Conservation (phyloP, 2,329 filamentous ascomycete genomes). For the Gaeumannomyces sp. region DNA sequence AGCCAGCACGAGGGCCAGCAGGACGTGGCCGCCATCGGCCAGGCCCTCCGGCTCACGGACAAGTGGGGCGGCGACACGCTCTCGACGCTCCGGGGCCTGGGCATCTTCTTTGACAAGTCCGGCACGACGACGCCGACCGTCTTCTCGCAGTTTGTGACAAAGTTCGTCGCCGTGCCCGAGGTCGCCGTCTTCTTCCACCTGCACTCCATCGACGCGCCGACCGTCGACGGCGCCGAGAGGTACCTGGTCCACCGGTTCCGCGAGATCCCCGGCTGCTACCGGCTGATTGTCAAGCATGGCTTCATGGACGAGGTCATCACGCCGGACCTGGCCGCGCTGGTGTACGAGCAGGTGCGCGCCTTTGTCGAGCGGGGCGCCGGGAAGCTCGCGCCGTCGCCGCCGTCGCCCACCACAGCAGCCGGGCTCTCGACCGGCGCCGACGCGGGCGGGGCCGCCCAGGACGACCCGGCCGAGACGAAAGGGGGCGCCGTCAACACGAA, state of each 20-base stretch:
- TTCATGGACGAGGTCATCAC: slow-evolving; percentile 66
- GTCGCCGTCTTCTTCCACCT: slow-evolving; percentile 68
- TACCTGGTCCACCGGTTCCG: slow-evolving; percentile 36
- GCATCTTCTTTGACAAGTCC: slow-evolving; percentile 72
- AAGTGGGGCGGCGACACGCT: slow-evolving; percentile 36
- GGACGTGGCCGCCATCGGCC: neutral
- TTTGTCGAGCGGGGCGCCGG: slow-evolving; percentile 28
- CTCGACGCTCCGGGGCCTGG: slow-evolving; percentile 47
- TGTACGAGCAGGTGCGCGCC: slow-evolving; percentile 50
- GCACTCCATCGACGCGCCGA: slow-evolving; percentile 53
- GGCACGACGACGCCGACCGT: slow-evolving; percentile 59
- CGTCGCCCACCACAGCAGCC: neutral
- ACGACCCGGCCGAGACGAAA: neutral
- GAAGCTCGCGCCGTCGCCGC: neutral
- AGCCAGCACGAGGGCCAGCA: neutral
- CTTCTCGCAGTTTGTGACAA: slow-evolving; percentile 65
- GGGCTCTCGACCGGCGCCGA: neutral
- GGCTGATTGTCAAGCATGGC: slow-evolving; percentile 61
- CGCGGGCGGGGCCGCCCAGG: neutral
- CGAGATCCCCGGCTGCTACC: slow-evolving; percentile 56
- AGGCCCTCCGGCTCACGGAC: slow-evolving; percentile 24
- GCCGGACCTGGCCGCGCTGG: slow-evolving; percentile 51
- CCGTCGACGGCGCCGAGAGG: slow-evolving; percentile 39
- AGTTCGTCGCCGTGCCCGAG: slow-evolving; percentile 60
- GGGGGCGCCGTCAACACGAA: neutral